Conservation (phyloP, 176 grass and related monocot genomes). For the Musa schizocarpa region DNA sequence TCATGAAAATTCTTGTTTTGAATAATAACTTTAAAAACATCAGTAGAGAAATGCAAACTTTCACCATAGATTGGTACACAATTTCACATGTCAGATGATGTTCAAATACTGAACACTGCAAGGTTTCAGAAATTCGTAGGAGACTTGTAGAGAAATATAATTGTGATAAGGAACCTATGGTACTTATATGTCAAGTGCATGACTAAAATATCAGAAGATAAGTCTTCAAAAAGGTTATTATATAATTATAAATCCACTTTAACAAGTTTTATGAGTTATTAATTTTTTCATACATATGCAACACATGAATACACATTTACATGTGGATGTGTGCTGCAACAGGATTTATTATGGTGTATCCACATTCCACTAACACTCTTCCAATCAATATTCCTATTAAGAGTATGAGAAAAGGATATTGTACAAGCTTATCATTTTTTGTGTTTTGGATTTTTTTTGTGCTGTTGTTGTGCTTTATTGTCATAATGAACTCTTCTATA, state of each 20-base stretch:
- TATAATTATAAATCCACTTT: neutral
- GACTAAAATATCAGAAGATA: neutral
- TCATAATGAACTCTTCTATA: neutral
- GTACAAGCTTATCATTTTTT: neutral
- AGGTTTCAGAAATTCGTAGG: neutral
- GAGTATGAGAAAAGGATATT: neutral
- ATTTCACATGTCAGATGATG: neutral
- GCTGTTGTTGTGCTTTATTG: neutral
- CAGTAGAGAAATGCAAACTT: neutral
- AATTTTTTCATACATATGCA: no score
- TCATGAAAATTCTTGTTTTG: no score
- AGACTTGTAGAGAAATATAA: neutral
- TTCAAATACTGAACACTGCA: neutral
- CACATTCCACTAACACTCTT: neutral
- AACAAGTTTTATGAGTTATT: neutral
- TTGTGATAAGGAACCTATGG: neutral
- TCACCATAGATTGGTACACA: neutral
- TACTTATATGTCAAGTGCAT: neutral
- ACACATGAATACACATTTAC: no score
- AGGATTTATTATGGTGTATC: no score
- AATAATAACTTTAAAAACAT: no score
- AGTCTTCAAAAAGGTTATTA: no score
- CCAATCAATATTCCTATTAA: neutral
- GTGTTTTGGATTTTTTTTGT: neutral
- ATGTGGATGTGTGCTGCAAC: no score